Conservation (phyloP, 2,329 filamentous ascomycete genomes). For the Periconia digitata region DNA sequence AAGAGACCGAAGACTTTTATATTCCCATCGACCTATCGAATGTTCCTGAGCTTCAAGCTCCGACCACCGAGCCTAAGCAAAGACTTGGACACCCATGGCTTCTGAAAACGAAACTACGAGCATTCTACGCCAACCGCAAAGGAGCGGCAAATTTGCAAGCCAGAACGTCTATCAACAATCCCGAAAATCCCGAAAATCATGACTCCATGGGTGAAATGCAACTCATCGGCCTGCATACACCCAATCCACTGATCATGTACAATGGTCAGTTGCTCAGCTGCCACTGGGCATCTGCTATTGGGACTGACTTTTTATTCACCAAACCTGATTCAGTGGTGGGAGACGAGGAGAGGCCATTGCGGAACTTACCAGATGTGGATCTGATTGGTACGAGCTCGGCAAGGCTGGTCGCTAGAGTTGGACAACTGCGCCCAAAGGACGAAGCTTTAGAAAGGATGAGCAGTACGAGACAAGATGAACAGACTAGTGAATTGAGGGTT, state of each 20-base stretch:
- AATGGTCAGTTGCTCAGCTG: constrained; percentile 77
- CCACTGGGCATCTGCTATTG: constrained; percentile 78
- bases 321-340: constrained; percentile 19
- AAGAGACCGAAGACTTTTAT: constrained; percentile 60
- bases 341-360: constrained; percentile 44
- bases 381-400: constrained; percentile 71
- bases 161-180: constrained; percentile 12
- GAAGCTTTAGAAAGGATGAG: constrained; percentile 19
- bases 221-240: constrained; percentile 78
- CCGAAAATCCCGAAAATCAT: constrained; percentile 12
- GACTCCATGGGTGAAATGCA: constrained; percentile 60
- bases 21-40: constrained; percentile 61
- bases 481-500: constrained; percentile 7
- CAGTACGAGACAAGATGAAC: constrained; percentile 4
- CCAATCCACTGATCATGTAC: constrained; percentile 77
- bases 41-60: constrained; percentile 25
- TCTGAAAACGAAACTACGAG: constrained; percentile 32
- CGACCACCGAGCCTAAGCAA: constrained; percentile 17
- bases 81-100: constrained; percentile 24
- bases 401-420: constrained; percentile 69
- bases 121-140: constrained; percentile 26
- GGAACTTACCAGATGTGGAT: constrained; percentile 63
- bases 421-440: constrained; percentile 52
- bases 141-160: constrained; percentile 15
- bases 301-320: constrained; percentile 77